A percentile compares a stretch with the other conserved stretches of the same genome.
These are phyloP conservation scores for Salix exigua DNA, from an alignment of 345 rosid genomes.

Conservation along the genomic window DNA sequence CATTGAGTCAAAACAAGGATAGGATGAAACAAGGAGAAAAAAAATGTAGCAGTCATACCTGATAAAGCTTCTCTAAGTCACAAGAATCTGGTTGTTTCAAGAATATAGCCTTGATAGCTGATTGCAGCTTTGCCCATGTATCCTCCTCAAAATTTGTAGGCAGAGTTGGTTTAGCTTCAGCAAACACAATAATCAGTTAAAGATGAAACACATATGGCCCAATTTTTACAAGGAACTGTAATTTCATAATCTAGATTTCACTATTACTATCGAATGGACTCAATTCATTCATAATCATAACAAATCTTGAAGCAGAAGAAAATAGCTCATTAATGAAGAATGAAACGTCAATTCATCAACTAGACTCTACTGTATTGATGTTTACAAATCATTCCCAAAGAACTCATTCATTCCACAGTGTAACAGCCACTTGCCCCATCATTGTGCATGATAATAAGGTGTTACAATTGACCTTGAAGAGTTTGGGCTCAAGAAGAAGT, in stretches of 20 bases:
- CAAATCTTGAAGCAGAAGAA: neutral
- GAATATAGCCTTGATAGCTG: slow-evolving; percentile 94
- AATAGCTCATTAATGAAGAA: neutral
- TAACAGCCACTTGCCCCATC: too few species aligned
- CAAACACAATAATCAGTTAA: slow-evolving; percentile 7
- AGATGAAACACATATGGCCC: slow-evolving; percentile 1
- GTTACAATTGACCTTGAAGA: neutral
- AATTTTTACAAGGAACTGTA: slow-evolving; percentile 1
- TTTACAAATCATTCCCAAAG: neutral
- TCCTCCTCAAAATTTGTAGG: slow-evolving; percentile 85
- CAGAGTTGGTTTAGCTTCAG: slow-evolving; percentile 75
- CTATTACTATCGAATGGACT: neutral
- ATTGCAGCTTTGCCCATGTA: slow-evolving; percentile 86
- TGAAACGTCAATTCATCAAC: neutral
- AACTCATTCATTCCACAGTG: neutral
- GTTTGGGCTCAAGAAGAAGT: neutral
- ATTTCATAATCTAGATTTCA: slow-evolving; percentile 1
- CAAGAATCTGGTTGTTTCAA: slow-evolving; percentile 64
- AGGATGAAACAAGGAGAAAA: slow-evolving; percentile 8
- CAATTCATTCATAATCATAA: neutral
- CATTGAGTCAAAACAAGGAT: neutral
- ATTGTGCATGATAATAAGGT: neutral
- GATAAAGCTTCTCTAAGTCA: slow-evolving; percentile 81
- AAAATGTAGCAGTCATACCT: slow-evolving; percentile 39
- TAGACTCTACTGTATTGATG: neutral